phyloP scores from a whole-genome alignment of 805 yeast genomes.

The Saccharomycopsis amapae region DNA sequence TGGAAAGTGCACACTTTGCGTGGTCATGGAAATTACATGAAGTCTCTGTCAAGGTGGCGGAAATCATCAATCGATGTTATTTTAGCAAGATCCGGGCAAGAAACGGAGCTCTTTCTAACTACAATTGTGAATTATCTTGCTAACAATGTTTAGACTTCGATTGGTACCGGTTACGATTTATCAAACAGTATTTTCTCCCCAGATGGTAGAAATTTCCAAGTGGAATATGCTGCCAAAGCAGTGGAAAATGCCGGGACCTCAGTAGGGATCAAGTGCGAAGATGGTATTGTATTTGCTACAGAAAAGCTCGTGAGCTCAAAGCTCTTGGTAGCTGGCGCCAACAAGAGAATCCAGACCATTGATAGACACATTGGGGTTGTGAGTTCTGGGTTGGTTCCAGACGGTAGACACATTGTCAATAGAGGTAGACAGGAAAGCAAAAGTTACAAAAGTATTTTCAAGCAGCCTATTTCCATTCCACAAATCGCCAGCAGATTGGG shows the following conservation, averaged over 20 bases:
- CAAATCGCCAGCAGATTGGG: slow-evolving; percentile 84
- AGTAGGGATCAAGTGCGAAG: slow-evolving; percentile 83
- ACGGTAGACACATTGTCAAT: slow-evolving; percentile 87
- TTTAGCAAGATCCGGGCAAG: too few species aligned
- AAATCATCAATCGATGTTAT: not conserved
- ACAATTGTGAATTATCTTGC: too few species aligned
- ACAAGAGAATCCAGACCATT: slow-evolving; percentile 84
- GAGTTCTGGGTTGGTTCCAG: slow-evolving; percentile 92
- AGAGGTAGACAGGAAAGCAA: slow-evolving; percentile 90
- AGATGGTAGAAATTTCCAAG: slow-evolving; percentile 94
- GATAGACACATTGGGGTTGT: slow-evolving; percentile 93
- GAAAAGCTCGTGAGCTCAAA: slow-evolving; percentile 87
- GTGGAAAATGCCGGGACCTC: slow-evolving; percentile 97
- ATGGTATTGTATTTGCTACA: slow-evolving; percentile 96
- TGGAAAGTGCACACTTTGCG: not conserved
- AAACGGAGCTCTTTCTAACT: too few species aligned
- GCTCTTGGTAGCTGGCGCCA: slow-evolving; percentile 80
- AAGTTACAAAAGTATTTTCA: slow-evolving; percentile 68
- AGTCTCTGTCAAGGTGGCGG: too few species aligned
- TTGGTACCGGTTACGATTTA: slow-evolving; percentile 98
- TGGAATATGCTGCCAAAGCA: slow-evolving; percentile 95
- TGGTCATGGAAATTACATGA: not conserved
- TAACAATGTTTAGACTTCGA: slow-evolving; percentile 79
- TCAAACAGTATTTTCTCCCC: slow-evolving; percentile 88
- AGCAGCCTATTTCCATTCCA: slow-evolving; percentile 69